Evolutionary conservation across 768 basidiomycete genomes (phyloP), one percentile per base, ranked within the genome.

Genomic region (Rhizopogon vesiculosus): DNA sequence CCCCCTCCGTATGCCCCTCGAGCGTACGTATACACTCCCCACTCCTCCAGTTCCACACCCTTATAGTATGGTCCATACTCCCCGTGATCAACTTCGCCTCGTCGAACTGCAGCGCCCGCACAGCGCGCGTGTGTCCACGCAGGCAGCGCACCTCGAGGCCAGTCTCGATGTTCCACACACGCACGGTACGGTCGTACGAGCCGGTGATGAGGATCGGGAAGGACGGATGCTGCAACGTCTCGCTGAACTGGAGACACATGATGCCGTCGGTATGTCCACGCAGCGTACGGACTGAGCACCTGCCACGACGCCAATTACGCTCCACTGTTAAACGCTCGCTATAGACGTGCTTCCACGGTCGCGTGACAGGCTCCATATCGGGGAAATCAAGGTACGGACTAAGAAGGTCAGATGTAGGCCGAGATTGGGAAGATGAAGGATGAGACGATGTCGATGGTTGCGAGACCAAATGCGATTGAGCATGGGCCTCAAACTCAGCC

Each of bases 281-380:
- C 54, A 98, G 77, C 0, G 87, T 91, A 45, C 88, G 88, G 39
- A 89, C 87, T 5, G 80, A 86, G 71, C 87, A 96, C 33, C 92
- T 84, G 9, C 96, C 96, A 44, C 92, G 86, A 18, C 96, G 84
- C 97, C 97, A 99, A 70, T 99, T 99, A 46, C 94, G 84, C 72
- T 98, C 97, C 43, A 99, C 84, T 18, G 87, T 86, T 70, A 98
- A 84, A n/a, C 97, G 87, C 69, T 99, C 97, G 66, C 90, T 92
- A 71, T 98, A 99, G 18, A 99, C 96, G 60, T 91, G 87, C 69
- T 99, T 99, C 97, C 97, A 99, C 0, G 96, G 97, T 43, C 94
- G 84, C 15, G 92, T 95, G 57, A 81, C 62, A 15, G 76, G 74
- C 25, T 70, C 64, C 12, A 51, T 10, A 67, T 62, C 53, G 69